phyloP scores from a whole-genome alignment of 495 filamentous ascomycete genomes.

The Penicillium verhagenii region DNA sequence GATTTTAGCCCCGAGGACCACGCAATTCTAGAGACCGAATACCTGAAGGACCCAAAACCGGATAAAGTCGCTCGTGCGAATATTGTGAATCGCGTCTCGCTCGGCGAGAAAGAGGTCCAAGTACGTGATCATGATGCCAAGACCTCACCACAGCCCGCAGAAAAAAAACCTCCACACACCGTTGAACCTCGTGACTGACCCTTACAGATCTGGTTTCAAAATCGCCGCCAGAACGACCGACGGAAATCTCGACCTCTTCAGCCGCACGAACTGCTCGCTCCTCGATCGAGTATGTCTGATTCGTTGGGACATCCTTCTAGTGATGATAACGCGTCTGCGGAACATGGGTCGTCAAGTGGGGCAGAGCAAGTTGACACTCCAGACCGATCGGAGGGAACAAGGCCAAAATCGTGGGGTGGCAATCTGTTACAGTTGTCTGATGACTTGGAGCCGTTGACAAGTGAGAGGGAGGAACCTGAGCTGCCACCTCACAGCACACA shows the following conservation, averaged over 20 bases:
- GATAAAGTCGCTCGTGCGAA: constrained; percentile 84
- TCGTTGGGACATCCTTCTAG: constrained; percentile 52
- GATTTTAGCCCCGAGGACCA: constrained; percentile 82
- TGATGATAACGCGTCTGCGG: constrained; percentile 40
- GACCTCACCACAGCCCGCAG: constrained; percentile 28
- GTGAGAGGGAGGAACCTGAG: constrained; percentile 28
- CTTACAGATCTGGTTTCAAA: constrained; percentile 97
- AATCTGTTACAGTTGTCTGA: constrained; percentile 31
- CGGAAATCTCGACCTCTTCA: constrained; percentile 86
- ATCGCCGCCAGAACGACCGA: constrained; percentile 89
- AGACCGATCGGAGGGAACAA: constrained; percentile 16
- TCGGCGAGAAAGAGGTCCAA: constrained; percentile 98
- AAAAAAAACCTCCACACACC: constrained; percentile 23
- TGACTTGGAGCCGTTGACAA: constrained; percentile 28
- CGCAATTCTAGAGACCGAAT: constrained; percentile 84
- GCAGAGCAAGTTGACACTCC: constrained; percentile 28
- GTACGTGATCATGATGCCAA: constrained; percentile 57
- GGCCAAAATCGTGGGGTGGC: constrained; percentile 29
- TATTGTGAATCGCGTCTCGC: constrained; percentile 78
- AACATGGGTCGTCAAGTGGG: constrained; percentile 36
- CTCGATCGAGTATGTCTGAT: constrained; percentile 47
- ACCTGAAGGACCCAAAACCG: constrained; percentile 81
- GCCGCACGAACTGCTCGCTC: constrained; percentile 71
- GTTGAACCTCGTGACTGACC: constrained; percentile 11
- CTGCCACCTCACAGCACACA: constrained; percentile 32